Evolutionary conservation across 2,329 filamentous ascomycete species (phyloP).

Genomic region (Penicillium sp.): DNA sequence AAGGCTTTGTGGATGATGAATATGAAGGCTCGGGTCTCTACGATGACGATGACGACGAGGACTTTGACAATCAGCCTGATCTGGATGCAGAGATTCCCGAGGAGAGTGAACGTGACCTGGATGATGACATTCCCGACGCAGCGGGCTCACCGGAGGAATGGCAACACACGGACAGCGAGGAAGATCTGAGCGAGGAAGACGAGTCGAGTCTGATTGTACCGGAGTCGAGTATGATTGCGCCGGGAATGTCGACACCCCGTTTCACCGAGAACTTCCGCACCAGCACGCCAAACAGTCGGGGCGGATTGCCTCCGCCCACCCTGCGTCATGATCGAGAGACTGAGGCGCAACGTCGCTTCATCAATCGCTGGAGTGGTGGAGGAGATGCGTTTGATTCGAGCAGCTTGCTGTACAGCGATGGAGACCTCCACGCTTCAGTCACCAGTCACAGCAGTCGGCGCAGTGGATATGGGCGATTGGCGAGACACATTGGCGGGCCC

Average conservation of each 20-base stretch:
- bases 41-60: conserved; percentile 46
- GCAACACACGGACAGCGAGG: conserved; percentile 78
- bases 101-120: conserved; percentile 66
- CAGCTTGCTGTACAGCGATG: conserved; percentile 34
- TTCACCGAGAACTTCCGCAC: conserved; percentile 33
- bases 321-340: conserved; percentile 34
- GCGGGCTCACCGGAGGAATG: conserved; percentile 57
- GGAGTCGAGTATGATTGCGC: conserved; percentile 33
- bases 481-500: conserved; percentile 41
- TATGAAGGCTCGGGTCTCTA: conserved; percentile 45
- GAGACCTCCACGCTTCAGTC: conserved; percentile 34
- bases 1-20: conserved; percentile 54
- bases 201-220: conserved; percentile 17
- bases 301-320: conserved; percentile 32
- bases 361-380: conserved; percentile 41
- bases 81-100: conserved; percentile 65
- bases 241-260: conserved; percentile 8
- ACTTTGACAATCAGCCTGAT: conserved; percentile 48
- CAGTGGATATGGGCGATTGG: conserved; percentile 40
- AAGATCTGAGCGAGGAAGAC: conserved; percentile 53
- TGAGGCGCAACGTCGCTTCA: conserved; percentile 42
- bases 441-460: conserved; percentile 32
- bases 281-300: conserved; percentile 36
- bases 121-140: conserved; percentile 68
- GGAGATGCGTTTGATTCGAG: conserved; percentile 37